phyloP scores from a whole-genome alignment of 345 rosid genomes.

The Cardiospermum halicacabum region DNA sequence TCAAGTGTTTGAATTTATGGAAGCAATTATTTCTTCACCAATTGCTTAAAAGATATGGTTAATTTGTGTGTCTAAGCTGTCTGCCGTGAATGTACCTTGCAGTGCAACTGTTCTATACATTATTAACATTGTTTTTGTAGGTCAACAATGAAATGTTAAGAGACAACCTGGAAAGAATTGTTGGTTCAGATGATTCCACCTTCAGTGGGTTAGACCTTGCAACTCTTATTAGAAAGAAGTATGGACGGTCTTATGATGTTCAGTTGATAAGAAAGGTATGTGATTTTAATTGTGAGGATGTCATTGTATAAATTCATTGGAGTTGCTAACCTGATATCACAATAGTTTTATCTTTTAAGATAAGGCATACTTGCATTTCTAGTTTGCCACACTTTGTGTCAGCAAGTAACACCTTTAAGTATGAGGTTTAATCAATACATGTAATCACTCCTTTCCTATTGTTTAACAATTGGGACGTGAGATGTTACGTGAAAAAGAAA shows the following conservation, averaged over 20 bases:
- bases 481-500: not conserved
- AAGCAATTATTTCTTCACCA: not conserved
- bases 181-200: slow-evolving; percentile 81
- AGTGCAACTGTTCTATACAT: not conserved
- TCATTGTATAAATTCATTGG: not conserved
- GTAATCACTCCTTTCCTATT: not conserved
- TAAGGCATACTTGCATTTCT: not conserved
- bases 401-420: not conserved
- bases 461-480: not conserved
- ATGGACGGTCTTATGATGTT: slow-evolving; percentile 93
- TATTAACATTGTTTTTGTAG: slow-evolving; percentile 27
- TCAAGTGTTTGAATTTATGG: not conserved
- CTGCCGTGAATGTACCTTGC: not conserved
- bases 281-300: slow-evolving; percentile 3
- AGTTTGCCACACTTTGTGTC: not conserved
- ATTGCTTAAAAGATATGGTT: not conserved
- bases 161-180: slow-evolving; percentile 85
- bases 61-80: not conserved
- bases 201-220: slow-evolving; percentile 93
- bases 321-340: not conserved
- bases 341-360: not conserved
- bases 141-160: slow-evolving; percentile 49
- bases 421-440: not conserved
- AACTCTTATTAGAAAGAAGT: slow-evolving; percentile 84
- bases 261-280: slow-evolving; percentile 88